Evolutionary conservation across 2,329 filamentous ascomycete genomes (phyloP).

Genomic region (Delphinella strobiligena): DNA sequence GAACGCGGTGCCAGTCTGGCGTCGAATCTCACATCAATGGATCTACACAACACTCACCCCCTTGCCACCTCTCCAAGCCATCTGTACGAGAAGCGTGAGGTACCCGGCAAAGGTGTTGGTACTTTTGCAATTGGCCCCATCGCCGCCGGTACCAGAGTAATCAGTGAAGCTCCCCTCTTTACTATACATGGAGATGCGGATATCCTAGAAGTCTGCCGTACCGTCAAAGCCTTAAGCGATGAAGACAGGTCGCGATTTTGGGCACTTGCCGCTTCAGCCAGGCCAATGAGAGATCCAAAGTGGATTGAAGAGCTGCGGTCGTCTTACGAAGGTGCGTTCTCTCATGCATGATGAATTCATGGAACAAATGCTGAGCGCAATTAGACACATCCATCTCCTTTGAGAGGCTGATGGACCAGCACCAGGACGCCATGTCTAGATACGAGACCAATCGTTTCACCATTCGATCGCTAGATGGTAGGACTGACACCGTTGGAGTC

Average conservation of each 20-base stretch:
- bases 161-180: constrained; percentile 9
- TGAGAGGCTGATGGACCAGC: constrained; percentile 5
- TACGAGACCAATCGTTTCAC: constrained; percentile 13
- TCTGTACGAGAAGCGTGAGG: constrained; percentile 8
- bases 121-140: constrained; percentile 8
- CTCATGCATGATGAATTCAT: not conserved
- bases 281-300: constrained; percentile 5
- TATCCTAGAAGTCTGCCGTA: constrained; percentile 7
- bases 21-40: not conserved
- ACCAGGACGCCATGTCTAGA: constrained; percentile 8
- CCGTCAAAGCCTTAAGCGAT: constrained; percentile 1
- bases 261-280: constrained; percentile 6
- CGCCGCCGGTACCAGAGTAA: constrained; percentile 8
- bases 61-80: not conserved
- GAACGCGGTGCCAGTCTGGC: no score
- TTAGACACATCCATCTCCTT: constrained; percentile 3
- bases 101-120: constrained; percentile 9
- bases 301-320: constrained; percentile 8
- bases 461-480: constrained; percentile 6
- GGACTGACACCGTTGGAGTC: constrained; percentile 8
- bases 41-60: no score
- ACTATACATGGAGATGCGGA: constrained; percentile 9
- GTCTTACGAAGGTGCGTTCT: constrained; percentile 3
- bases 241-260: constrained; percentile 7
- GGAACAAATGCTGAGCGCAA: no score